Percentiles rank a stretch among this genome's conserved stretches.
These are phyloP conservation scores for Boletus eberwhitei DNA, from an alignment of 768 basidiomycete genomes.

Conservation along the genomic window DNA sequence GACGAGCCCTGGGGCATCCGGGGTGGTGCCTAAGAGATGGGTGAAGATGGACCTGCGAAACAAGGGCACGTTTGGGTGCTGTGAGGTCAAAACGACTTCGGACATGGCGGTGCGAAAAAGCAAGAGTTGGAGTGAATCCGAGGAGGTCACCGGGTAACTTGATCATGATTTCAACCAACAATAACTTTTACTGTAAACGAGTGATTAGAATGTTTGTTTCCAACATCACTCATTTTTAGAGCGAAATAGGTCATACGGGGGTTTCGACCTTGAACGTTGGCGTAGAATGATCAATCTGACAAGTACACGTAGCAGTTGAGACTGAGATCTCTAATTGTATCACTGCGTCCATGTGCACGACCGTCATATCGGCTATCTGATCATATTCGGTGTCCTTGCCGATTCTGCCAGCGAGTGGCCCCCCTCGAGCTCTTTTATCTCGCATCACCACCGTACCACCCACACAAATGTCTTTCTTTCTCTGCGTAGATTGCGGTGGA, in stretches of 20 bases:
- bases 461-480: conserved; percentile 53
- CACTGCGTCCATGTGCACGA: too few relatives aligned
- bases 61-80: conserved; percentile 19
- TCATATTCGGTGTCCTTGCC: background rate
- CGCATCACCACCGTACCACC: background rate
- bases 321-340: too few relatives aligned
- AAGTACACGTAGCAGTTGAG: too few relatives aligned
- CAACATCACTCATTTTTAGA: too few relatives aligned
- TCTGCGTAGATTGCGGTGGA: conserved; percentile 87
- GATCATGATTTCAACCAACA: too few relatives aligned
- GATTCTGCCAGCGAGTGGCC: background rate
- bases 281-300: too few relatives aligned
- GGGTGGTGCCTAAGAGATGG: conserved; percentile 23
- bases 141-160: too few relatives aligned
- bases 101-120: conserved; percentile 14
- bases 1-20: conserved; percentile 26
- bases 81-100: conserved; percentile 16
- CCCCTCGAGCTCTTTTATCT: background rate
- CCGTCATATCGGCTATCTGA: background rate
- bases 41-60: conserved; percentile 31
- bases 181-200: too few relatives aligned
- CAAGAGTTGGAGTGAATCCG: too few relatives aligned
- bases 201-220: too few relatives aligned
- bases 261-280: too few relatives aligned
- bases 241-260: too few relatives aligned